Base-by-base conservation (phyloP, 2,329 filamentous ascomycete species). In the Aureobasidium uvarum region DNA sequence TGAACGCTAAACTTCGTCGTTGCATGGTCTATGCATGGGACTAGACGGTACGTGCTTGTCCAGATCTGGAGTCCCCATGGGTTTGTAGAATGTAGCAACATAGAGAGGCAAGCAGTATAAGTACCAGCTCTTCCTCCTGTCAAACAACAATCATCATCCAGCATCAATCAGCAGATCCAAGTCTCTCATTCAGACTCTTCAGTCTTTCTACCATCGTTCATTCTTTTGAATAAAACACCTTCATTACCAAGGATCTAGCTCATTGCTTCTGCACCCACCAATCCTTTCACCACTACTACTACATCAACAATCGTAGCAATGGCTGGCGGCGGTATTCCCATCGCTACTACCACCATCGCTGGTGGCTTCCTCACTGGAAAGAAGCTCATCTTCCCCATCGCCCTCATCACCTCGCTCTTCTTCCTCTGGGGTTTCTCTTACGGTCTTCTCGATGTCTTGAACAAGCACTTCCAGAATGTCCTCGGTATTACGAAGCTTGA, bases 321-420 rank as follows among this genome's bases (percentile, higher is more conserved):
- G 78, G 78, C 76, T 68, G 78, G 78, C 66, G 67, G 67, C 62
- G 78, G 77, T 67, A 68, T 78, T 39, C 77, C 78, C 18, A 73
- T 77, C 39, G 72, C 72, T 56, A 71, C 75, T 31, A 74, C 76
- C 33, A 70, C 74, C 36, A 71, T 80, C 33, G 72, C 73, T 59
- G 74, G 77, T 56, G 77, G 78, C 66, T 79, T 75, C 72, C 74
- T 81, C 55, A 80, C 79, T 18, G 75, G 77, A 67, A 73, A 77
- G 66, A 74, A 77, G 74, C 78, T 83, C 62, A 80, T 84, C 71
- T 76, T 81, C 68, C 82, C 82, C 11, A 77, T 84, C 55, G 69
- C 72, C 16, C 72, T 81, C 51, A 78, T 82, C 73, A 81, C 79
- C 50, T 75, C 76, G 38, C 76, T 81, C 51, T 81, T 82, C 76